These are phyloP conservation scores for Kalanchoe fedtschenkoi DNA, from an alignment of 164 flowering plant species.

Conservation along the genomic window DNA sequence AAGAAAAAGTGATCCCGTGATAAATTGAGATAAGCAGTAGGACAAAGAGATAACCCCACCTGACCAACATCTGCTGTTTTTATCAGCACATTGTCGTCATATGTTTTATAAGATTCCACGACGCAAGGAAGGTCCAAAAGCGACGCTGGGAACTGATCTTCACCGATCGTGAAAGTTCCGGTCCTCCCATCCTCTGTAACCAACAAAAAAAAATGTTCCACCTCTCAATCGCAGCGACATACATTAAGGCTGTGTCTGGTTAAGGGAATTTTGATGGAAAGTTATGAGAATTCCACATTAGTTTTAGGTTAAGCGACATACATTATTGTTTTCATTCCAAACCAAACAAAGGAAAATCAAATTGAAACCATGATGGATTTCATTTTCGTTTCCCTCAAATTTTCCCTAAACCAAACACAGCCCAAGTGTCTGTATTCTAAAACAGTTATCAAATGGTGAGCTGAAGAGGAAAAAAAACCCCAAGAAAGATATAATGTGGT, in stretches of 20 bases:
- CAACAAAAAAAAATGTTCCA: background rate
- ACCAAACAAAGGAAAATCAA: no score
- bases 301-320: no score
- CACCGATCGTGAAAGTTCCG: constrained; percentile 57
- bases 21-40: background rate
- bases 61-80: constrained; percentile 90
- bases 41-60: constrained; percentile 37
- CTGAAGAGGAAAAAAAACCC: no score
- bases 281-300: no score
- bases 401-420: no score
- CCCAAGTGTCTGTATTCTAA: background rate
- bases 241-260: background rate
- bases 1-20: background rate
- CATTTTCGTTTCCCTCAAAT: no score
- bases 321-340: no score
- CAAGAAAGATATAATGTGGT: background rate
- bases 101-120: constrained; percentile 88
- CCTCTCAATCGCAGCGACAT: background rate
- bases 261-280: background rate
- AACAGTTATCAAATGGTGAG: no score
- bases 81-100: constrained; percentile 78
- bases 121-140: constrained; percentile 86
- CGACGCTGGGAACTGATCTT: constrained; percentile 70
- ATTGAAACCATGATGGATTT: no score
- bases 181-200: constrained; percentile 59